phyloP scores from a whole-genome alignment of 75 land plant genomes.

The Selaginella moellendorffii region DNA sequence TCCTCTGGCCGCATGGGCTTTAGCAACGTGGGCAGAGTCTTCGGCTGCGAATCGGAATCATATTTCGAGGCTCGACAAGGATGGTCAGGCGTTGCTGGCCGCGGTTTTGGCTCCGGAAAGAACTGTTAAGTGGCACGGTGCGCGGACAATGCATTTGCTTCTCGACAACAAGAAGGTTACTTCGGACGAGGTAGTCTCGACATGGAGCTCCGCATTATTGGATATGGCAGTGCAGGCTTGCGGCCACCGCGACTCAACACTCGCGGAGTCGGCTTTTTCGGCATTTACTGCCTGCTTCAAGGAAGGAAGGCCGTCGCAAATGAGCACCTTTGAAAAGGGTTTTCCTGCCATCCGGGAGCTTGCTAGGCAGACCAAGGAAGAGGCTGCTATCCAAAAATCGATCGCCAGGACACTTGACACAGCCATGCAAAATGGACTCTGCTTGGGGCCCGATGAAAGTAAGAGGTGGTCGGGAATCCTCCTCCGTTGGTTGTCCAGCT shows the following conservation, averaged over 20 bases:
- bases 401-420: conserved; percentile 54
- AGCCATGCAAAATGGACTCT: conserved; percentile 27
- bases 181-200: conserved; percentile 43
- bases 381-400: conserved; percentile 45
- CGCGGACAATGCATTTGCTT: conserved; percentile 50
- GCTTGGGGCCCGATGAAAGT: conserved; percentile 64
- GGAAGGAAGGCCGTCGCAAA: conserved; percentile 9
- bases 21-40: conserved; percentile 91
- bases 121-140: conserved; percentile 97
- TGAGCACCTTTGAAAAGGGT: conserved; percentile 55
- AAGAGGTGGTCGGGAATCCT: conserved; percentile 88
- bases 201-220: conserved; percentile 76
- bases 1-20: conserved; percentile 96
- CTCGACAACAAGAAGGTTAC: conserved; percentile 48
- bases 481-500: conserved; percentile 60
- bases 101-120: conserved; percentile 83
- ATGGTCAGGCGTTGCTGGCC: conserved; percentile 73
- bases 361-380: conserved; percentile 40
- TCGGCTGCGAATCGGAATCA: conserved; percentile 56
- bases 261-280: conserved; percentile 51
- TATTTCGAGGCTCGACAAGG: conserved; percentile 72
- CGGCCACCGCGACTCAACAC: conserved; percentile 44
- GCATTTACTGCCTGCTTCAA: conserved; percentile 62
- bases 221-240: conserved; percentile 53
- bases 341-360: conserved; percentile 56